phyloP scores from a whole-genome alignment of 106 monocot genomes.

The Acanthochlamys bracteata region DNA sequence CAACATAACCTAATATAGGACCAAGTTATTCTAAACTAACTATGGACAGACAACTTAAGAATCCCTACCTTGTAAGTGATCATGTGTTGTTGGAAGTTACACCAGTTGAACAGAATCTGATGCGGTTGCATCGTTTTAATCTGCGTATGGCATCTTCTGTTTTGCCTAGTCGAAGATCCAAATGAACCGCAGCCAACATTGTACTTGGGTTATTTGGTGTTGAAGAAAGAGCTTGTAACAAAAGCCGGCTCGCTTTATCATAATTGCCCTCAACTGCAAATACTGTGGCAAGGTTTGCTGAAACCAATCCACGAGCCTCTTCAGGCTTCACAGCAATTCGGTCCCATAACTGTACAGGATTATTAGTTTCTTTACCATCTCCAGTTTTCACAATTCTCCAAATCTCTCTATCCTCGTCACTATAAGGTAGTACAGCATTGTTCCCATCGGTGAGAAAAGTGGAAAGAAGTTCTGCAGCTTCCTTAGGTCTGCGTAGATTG shows the following conservation, averaged over 20 bases:
- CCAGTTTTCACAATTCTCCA: conserved; percentile 25
- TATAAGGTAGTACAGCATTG: conserved; percentile 41
- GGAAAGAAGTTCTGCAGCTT: conserved; percentile 67
- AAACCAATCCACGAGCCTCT: conserved; percentile 52
- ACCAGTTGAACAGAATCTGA: conserved; percentile 17
- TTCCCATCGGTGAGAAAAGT: conserved; percentile 30
- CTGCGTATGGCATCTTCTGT: conserved; percentile 43
- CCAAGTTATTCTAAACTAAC: conserved; percentile 1
- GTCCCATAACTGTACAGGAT: background rate
- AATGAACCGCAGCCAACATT: conserved; percentile 41
- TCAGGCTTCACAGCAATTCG: conserved; percentile 25
- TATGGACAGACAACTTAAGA: conserved; percentile 9
- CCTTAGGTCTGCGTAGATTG: conserved; percentile 46
- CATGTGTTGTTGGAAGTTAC: background rate
- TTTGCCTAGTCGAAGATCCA: conserved; percentile 58
- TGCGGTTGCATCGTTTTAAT: conserved; percentile 46
- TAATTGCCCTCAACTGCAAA: conserved; percentile 50
- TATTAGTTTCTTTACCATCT: conserved; percentile 52
- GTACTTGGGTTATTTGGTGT: conserved; percentile 57
- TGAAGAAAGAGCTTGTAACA: conserved; percentile 27
- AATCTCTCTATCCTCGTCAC: conserved; percentile 46
- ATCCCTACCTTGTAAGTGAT: background rate
- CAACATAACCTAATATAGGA: background rate
- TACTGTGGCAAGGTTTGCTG: conserved; percentile 39
- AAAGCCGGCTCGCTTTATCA: conserved; percentile 45